Base-by-base conservation (phyloP, 345 rosid species). In the Gossypium arboreum region DNA sequence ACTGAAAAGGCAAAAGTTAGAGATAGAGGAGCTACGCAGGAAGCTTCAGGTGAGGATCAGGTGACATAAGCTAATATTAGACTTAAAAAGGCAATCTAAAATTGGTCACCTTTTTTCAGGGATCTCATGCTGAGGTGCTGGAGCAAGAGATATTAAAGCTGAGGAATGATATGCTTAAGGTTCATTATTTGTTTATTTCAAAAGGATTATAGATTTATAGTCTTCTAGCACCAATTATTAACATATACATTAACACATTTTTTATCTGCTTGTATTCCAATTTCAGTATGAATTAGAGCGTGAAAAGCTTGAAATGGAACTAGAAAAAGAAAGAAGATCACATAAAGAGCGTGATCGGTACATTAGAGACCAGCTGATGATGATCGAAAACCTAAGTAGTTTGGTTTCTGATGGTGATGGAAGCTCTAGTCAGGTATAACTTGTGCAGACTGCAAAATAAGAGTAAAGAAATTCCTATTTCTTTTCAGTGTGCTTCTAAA, bases 141-240 rank as follows among this genome's bases (percentile, higher is more conserved):
- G 99, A 91, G 83, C 95, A 91, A 83, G 93, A 91, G 81, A 89
- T 95, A 54, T 83, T 93, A 73, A 95, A 89, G 68, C 80, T 95
- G 75, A 84, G 98, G 83, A 95, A 95, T 59, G 96, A 87, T 58
- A 95, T 90, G 99, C 89, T 95, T 75, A 89, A 88, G 96, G 97
- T 91, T 83, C 76, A 17, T 66, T 83, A 50, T 73, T 69, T 43
- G 54, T 29, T 45, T n/a, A 73, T 63, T 79, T 48, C 68, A 15
- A 60, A 70, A 71, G 41, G 41, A 5, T 34, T 45, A 39, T 72
- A 57, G 29, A 74, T 15, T 34, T 25, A 25, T 73, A 63, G 24
- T 58, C 57, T 52, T 60, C 75, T 25, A 48, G 48, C 41, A 67
- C 60, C 27, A 64, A 56, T 41, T 16, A 50, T 45, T 34, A 54